Conservation (phyloP, 192 early-diverging fungal species). For the Coemansia sp. region DNA sequence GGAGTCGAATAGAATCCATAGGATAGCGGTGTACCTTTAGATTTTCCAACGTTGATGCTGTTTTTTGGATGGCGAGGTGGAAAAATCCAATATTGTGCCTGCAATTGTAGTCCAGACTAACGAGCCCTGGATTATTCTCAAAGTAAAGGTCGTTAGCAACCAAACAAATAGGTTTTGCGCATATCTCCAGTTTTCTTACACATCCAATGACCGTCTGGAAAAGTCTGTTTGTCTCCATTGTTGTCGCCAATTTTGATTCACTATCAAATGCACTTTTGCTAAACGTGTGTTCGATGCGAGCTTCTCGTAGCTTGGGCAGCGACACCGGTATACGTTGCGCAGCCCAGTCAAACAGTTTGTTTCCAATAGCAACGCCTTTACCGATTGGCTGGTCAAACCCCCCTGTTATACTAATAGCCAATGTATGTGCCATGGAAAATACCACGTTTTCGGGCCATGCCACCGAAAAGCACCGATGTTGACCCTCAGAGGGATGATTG, state of each 20-base stretch:
- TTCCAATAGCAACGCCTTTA: not conserved
- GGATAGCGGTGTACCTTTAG: not conserved
- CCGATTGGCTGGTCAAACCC: not conserved
- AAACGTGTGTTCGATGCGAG: not conserved
- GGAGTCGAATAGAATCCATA: not conserved
- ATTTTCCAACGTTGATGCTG: not conserved
- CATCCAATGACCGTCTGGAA: not conserved
- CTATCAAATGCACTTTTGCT: not conserved
- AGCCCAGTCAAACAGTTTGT: not conserved
- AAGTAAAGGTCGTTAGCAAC: not conserved
- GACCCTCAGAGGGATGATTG: not conserved
- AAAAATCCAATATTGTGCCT: not conserved
- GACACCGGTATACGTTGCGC: not conserved
- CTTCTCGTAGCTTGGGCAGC: not conserved
- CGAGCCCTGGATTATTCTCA: not conserved
- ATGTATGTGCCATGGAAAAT: not conserved
- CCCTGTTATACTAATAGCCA: not conserved
- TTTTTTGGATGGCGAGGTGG: not conserved
- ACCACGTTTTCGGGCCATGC: not conserved
- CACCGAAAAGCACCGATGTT: not conserved
- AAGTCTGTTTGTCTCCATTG: not conserved
- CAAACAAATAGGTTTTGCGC: not conserved
- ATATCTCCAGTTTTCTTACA: not conserved
- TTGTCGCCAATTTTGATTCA: not conserved
- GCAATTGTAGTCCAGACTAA: not conserved